Evolutionary conservation across 768 basidiomycete species (phyloP), one percentile per base, ranked within the genome.

Genomic region (Lyophyllum atratum): DNA sequence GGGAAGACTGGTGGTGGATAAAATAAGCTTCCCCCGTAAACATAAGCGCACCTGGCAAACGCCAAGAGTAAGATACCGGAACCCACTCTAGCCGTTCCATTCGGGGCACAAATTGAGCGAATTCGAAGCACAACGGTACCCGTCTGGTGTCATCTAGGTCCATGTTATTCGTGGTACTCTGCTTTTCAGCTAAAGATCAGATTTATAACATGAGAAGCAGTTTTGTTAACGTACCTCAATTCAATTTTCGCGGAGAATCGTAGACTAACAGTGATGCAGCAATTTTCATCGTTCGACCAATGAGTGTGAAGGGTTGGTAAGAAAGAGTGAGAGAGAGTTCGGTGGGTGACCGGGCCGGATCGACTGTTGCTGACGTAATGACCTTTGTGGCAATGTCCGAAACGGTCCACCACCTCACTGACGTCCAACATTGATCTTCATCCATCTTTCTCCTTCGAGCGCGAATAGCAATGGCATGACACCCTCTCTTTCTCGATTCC

Each of bases 381-480:
- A 28, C 28, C 22, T 42, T 43, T 28, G 37, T 52, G 21, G 51
- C 47, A 46, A 31, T n/a, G 28, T 29, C 28, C 28, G n/a, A 40
- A 19, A 40, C n/a, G n/a, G 39, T 40, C 2, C 45, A 24, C n/a
- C 8, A 11, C 2, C 4, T n/a, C 25, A 19, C 28, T 48, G 28
- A 19, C 17, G 47, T 8, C 19, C 12, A 25, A 4, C 10, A 12
- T 25, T 49, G 21, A 37, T 49, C 29, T 28, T 31, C 40, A 37
- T 46, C 17, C 43, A 62, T 62, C 61, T 59, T 62, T 52, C 61
- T 53, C 61, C 57, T 62, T 62, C 46, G 6, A 59, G 54, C 33
- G 22, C 19, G 21, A 44, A 33, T 17, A 17, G 21, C 29, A 37
- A 21, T 37, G 11, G 34, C 17, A 9, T 37, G 21, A 14, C 17